A percentile compares a stretch with the other conserved stretches of the same genome.
Conservation (phyloP, 495 filamentous ascomycete genomes). For the Halenospora varia region DNA sequence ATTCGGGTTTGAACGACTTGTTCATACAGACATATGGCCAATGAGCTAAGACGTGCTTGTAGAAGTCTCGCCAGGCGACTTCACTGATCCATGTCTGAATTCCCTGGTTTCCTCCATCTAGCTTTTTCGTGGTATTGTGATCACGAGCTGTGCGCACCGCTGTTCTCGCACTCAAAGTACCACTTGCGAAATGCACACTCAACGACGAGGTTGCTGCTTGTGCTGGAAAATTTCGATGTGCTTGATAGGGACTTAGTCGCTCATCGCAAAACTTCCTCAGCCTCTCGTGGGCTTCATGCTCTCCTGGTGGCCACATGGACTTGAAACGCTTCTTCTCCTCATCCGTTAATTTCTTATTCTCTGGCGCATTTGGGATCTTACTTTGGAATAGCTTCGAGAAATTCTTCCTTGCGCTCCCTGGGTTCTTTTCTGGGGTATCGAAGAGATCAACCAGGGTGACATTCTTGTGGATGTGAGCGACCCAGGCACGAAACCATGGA, state of each 20-base stretch:
- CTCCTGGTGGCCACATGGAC: conserved; percentile 73
- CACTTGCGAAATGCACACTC: conserved; percentile 75
- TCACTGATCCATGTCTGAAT: conserved; percentile 80
- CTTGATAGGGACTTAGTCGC: conserved; percentile 57
- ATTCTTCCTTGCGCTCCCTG: conserved; percentile 43
- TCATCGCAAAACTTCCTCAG: conserved; percentile 68
- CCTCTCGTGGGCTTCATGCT: conserved; percentile 65
- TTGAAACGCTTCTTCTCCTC: conserved; percentile 55
- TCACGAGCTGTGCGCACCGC: conserved; percentile 63
- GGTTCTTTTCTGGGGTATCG: conserved; percentile 59
- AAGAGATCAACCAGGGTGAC: conserved; percentile 57
- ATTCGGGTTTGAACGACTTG: conserved; percentile 88
- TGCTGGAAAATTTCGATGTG: conserved; percentile 56
- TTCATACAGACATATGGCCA: conserved; percentile 95
- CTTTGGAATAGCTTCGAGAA: conserved; percentile 59
- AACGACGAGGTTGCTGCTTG: conserved; percentile 63
- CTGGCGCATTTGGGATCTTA: conserved; percentile 57
- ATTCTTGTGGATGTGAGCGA: conserved; percentile 64
- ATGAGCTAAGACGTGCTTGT: conserved; percentile 78
- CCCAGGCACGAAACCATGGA: conserved; percentile 79
- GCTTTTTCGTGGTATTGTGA: conserved; percentile 60
- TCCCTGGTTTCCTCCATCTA: conserved; percentile 66
- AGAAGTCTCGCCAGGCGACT: conserved; percentile 91
- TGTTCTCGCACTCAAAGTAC: conserved; percentile 74
- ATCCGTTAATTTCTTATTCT: conserved; percentile 56